These are phyloP conservation scores for Ophiobolus disseminans DNA, from an alignment of 2,329 filamentous ascomycete genomes.

Conservation along the genomic window DNA sequence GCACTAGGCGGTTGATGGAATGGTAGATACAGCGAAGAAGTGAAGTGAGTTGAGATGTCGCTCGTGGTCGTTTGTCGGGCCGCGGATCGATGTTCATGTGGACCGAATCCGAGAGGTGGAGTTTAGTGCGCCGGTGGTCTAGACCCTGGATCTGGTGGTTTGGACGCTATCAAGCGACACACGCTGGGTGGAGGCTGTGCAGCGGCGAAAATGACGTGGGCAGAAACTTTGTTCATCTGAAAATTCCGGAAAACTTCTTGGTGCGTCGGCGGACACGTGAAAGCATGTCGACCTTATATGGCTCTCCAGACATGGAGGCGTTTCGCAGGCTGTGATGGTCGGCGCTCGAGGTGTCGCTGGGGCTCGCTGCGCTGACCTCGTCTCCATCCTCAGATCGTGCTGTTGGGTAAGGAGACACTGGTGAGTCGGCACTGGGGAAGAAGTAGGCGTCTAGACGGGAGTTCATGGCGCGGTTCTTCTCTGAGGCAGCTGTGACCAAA, in stretches of 20 bases:
- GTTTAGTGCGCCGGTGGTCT: slow-evolving; percentile 22
- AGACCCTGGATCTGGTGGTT: slow-evolving; percentile 29
- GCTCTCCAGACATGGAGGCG: slow-evolving; percentile 35
- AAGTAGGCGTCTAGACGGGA: slow-evolving; percentile 50
- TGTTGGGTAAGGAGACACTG: slow-evolving; percentile 34
- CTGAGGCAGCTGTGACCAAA: slow-evolving; percentile 43
- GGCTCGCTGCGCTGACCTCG: slow-evolving; percentile 36
- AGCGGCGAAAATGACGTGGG: slow-evolving; percentile 22
- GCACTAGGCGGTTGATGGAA: slow-evolving; percentile 15
- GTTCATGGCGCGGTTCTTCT: slow-evolving; percentile 51
- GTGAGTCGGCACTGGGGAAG: slow-evolving; percentile 32
- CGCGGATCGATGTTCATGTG: slow-evolving; percentile 16
- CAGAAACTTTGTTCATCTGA: slow-evolving; percentile 37
- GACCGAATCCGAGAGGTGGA: slow-evolving; percentile 8
- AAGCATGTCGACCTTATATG: slow-evolving; percentile 41
- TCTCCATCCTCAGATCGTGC: slow-evolving; percentile 38
- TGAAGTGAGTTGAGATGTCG: slow-evolving; percentile 26
- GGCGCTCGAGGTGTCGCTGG: slow-evolving; percentile 47
- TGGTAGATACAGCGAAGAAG: slow-evolving; percentile 22
- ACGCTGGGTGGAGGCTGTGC: slow-evolving; percentile 26
- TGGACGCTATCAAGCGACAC: slow-evolving; percentile 19
- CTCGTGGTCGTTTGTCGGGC: slow-evolving; percentile 16
- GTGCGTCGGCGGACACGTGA: slow-evolving; percentile 45
- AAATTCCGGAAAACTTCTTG: slow-evolving; percentile 47
- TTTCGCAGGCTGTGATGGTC: slow-evolving; percentile 40